These are phyloP conservation scores for Lodderomyces parapsilosis DNA, from an alignment of 1,139 yeast genomes.

Conservation along the genomic window DNA sequence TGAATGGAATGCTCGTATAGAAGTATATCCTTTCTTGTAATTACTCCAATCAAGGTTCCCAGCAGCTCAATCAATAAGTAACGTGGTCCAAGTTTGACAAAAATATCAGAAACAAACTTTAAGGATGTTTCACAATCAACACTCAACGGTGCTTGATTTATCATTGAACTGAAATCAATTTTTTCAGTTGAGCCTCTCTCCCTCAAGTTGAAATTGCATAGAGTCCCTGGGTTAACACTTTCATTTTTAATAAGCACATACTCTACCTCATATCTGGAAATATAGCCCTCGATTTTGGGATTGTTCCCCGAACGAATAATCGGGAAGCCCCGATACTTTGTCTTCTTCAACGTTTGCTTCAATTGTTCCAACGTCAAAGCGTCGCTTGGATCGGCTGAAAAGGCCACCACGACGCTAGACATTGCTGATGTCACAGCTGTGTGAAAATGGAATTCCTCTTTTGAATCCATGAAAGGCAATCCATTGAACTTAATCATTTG, in stretches of 20 bases:
- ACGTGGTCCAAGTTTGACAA: slow-evolving; percentile 79
- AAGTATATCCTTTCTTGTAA: slow-evolving; percentile 68
- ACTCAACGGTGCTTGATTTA: slow-evolving; percentile 64
- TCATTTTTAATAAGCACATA: slow-evolving; percentile 19
- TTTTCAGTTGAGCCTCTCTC: slow-evolving; percentile 13
- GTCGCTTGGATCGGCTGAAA: slow-evolving; percentile 39
- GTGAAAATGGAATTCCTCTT: slow-evolving; percentile 62
- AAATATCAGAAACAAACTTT: slow-evolving; percentile 65
- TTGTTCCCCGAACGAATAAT: slow-evolving; percentile 34
- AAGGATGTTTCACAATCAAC: slow-evolving; percentile 56
- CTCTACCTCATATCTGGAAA: slow-evolving; percentile 34
- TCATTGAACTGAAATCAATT: slow-evolving; percentile 39
- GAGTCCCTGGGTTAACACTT: slow-evolving; percentile 16
- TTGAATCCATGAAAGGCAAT: slow-evolving; percentile 76
- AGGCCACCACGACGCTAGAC: slow-evolving; percentile 52
- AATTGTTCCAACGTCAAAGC: slow-evolving; percentile 35
- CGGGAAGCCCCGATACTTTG: slow-evolving; percentile 57
- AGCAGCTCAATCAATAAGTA: slow-evolving; percentile 61
- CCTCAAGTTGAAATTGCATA: slow-evolving; percentile 20
- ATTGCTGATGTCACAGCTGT: slow-evolving; percentile 63
- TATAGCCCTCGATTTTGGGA: slow-evolving; percentile 38
- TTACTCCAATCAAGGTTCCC: slow-evolving; percentile 55
- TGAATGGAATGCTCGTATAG: slow-evolving; percentile 48
- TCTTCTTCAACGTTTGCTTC: slow-evolving; percentile 34
- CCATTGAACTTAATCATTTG: slow-evolving; percentile 91